Evolutionary conservation across 441 rosid genomes (phyloP).

Genomic region (Populus hybrid): DNA sequence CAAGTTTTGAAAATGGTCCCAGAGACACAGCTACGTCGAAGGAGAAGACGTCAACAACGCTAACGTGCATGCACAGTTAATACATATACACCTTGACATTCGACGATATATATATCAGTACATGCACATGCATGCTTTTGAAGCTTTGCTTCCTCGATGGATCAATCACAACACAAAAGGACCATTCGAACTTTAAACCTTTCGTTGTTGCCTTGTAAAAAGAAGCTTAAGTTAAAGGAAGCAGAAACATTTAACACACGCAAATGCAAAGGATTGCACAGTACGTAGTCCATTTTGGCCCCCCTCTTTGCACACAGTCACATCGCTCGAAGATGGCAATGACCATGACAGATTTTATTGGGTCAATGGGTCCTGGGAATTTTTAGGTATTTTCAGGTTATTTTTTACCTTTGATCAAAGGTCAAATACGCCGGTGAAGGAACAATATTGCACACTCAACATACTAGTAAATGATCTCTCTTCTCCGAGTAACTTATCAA

Average conservation of each 20-base stretch:
- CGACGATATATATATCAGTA: too few species aligned
- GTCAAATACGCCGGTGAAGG: neutral
- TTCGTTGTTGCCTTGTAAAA: too few species aligned
- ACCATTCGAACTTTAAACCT: too few species aligned
- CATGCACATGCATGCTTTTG: neutral
- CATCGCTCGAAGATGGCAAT: neutral
- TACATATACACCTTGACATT: neutral
- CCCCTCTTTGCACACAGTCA: neutral
- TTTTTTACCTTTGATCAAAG: neutral
- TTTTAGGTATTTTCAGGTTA: neutral
- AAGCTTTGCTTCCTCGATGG: neutral
- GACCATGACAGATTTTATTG: neutral
- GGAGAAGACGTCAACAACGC: neutral
- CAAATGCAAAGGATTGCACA: neutral
- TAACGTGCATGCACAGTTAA: too few species aligned
- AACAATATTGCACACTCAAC: neutral
- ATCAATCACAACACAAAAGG: neutral
- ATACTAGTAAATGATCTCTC: neutral
- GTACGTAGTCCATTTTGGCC: neutral
- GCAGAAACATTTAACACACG: too few species aligned
- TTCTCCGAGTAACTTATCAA: neutral
- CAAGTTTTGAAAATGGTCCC: neutral
- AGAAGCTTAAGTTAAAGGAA: too few species aligned
- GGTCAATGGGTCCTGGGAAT: neutral
- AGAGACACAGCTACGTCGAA: neutral